Evolutionary conservation across 129 eudicot species (phyloP), one percentile per base, ranked within the genome.

Genomic region (Tagetes patula): DNA sequence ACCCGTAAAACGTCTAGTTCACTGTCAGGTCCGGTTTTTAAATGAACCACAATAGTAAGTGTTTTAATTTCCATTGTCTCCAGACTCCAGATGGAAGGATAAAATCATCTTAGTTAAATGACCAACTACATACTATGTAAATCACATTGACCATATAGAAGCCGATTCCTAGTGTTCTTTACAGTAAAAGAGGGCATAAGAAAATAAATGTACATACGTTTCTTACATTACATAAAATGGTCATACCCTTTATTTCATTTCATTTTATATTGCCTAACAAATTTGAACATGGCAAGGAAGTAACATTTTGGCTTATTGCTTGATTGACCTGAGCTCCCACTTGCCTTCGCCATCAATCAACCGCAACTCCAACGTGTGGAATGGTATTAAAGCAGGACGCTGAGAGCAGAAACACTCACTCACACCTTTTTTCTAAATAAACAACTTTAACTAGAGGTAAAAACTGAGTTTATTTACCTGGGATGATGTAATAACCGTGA

Each of bases 301-400:
- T 64, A 12, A 20, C 34, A 33, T 39, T 20, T 56, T 32, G 11
- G 71, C 77, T 84, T 83, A 87, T 42, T 82, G 90, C 78, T 78
- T 84, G 41, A 90, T 90, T 43, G 90, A 80, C 46, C 89, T 92
- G 74, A 90, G 96, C 85, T 94, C 97, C 99, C 99, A 94, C 72
- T 83, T 88, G 32, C 97, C 99, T 84, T 94, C 97, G 0, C 99
- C 97, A 61, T 90, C 99, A 47, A 94, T 94, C 68, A 94, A 81
- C 52, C 93, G 86, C 46, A 90, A 73, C 80, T 94, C 97, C 90
- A 72, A 69, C 0, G 89, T 79, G 75, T 94, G 97, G 84, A 87
- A 94, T 52, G 89, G 99, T 67, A 93, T 93, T 76, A 93, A 84
- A 69, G 98, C 98, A 65, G 96, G 98, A 39, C 98, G 96, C 98